A percentile compares a stretch with the other conserved stretches of the same genome.
Conservation (phyloP, 1,284 basidiomycete species). For the Albatrellus sp. region DNA sequence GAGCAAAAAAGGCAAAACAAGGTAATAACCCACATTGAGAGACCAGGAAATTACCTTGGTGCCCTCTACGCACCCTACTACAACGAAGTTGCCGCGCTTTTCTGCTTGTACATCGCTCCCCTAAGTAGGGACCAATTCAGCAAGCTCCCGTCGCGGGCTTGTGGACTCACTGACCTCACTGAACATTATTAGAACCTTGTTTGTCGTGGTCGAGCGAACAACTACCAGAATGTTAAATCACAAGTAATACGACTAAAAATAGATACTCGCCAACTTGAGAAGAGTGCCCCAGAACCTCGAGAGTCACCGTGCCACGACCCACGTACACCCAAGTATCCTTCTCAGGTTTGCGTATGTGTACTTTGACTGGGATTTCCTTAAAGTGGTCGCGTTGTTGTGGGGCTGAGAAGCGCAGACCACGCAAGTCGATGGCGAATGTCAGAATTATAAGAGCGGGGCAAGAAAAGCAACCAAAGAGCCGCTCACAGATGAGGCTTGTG, state of each 20-base stretch:
- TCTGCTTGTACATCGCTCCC: conserved; percentile 65
- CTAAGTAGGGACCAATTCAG: conserved; percentile 21
- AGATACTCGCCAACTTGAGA: conserved; percentile 59
- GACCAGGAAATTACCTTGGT: conserved; percentile 72
- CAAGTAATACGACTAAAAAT: not conserved
- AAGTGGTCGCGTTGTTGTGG: conserved; percentile 36
- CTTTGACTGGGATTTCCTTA: conserved; percentile 68
- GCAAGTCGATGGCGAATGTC: conserved; percentile 7
- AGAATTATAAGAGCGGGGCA: conserved; percentile 5
- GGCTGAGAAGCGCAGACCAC: conserved; percentile 15
- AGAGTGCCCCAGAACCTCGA: conserved; percentile 58
- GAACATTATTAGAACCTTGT: conserved; percentile 58
- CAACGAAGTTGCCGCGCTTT: conserved; percentile 73
- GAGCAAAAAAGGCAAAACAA: not conserved
- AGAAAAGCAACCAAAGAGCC: not conserved
- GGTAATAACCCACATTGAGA: conserved; percentile 42
- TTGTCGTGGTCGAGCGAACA: conserved; percentile 48
- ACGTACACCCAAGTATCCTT: conserved; percentile 72
- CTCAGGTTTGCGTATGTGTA: conserved; percentile 69
- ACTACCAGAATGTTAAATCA: conserved; percentile 28
- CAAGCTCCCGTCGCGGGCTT: not conserved
- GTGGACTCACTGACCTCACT: conserved; percentile 38
- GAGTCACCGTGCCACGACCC: conserved; percentile 59
- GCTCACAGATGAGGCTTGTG: not conserved
- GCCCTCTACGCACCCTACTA: conserved; percentile 63